Base-by-base conservation (phyloP, 495 filamentous ascomycete genomes). In the Staphylotrichum longicolle region DNA sequence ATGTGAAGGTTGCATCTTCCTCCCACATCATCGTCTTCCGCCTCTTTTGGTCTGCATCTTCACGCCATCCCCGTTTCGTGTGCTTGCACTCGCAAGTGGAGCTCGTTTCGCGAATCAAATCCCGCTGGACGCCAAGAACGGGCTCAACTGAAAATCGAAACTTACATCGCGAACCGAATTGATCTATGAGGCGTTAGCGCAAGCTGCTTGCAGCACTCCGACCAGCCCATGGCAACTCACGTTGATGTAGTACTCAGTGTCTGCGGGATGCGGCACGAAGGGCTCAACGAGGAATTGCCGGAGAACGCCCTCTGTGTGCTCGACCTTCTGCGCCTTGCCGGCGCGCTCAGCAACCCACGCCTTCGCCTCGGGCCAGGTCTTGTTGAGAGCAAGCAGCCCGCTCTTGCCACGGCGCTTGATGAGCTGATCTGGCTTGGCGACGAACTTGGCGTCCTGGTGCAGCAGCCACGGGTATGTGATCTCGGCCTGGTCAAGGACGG, bases 361-460 rank as follows among this genome's bases (percentile, higher is more conserved):
- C 72, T 87, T 86, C 51, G 92, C 89, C 71, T 98, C 92, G 48
- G 90, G 69, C 94, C 94, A 99, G 65, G 88, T 87, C 87, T 98
- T 97, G 85, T 99, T 99, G 71, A 99, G 82, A 54, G 90, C 90
- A 53, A 99, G 81, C 51, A 99, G 87, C 74, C 94, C 94, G 75
- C 91, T 96, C 91, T 99, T 99, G 74, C 94, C 94, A 80, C 94
- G 85, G 72, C 94, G 82, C 88, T 99, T 99, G 83, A 99, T 98
- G 78, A 98, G 85, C 81, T 98, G 95, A 83, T 99, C 94, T 67
- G 94, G 94, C 86, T 99, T 99, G 48, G 95, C 95, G 67, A 99
- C 94, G 77, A 99, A 98, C 80, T 88, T 93, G 73, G 93, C 80
- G 61, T 86, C 91, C 57, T 80, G 70, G 63, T 82, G 79, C 54